Base-by-base conservation (phyloP, 495 filamentous ascomycete species). In the Hypoxylon crocopeplum region DNA sequence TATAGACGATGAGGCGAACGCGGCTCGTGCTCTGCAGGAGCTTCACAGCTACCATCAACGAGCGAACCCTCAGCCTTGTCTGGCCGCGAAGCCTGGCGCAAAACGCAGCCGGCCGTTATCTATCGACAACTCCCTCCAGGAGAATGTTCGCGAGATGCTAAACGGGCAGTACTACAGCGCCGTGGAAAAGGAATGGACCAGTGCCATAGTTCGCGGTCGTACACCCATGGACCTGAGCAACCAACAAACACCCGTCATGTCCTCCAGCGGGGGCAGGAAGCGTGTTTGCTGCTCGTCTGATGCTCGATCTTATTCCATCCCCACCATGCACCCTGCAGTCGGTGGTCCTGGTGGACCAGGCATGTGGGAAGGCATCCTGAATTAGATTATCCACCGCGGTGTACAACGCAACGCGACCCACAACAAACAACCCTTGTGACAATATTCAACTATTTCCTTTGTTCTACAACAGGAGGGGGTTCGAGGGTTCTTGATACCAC, bases 31-130 rank as follows among this genome's bases (percentile, higher is more conserved):
- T 64, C 78, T 90, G 7, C 88, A 86, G 62, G 84, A 90, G 57
- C 75, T 92, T 69, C 82, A 72, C 50, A 80, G 70, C 59, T 72
- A 72, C 45, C 72, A 73, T 21, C 69, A 68, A 7, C 58, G 60
- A 62, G 57, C 69, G 74, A 69, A 71, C 68, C 59, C 77, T 72
- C 66, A 47, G 19, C 52, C 32, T 46, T 30, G 32, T 38, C 15
- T 48, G 21, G 21, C 48, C 5, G 45, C 53, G 25, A 75, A 66
- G 57, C 64, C 58, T 13, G 72, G 79, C 20, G 58, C 72, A 30
- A 95, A 95, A 72, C 87, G 91, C 44, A 85, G 84, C 62, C 82
- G 90, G 30, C 82, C 89, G 3, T 72, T 80, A 17, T 91, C 88
- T 13, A 82, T 88, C 48, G 89, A 92, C 55, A 72, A 73, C 29